A percentile compares a stretch with the other conserved stretches of the same genome.
Conservation (phyloP, 164 flowering plant species). For the Piper betle region DNA sequence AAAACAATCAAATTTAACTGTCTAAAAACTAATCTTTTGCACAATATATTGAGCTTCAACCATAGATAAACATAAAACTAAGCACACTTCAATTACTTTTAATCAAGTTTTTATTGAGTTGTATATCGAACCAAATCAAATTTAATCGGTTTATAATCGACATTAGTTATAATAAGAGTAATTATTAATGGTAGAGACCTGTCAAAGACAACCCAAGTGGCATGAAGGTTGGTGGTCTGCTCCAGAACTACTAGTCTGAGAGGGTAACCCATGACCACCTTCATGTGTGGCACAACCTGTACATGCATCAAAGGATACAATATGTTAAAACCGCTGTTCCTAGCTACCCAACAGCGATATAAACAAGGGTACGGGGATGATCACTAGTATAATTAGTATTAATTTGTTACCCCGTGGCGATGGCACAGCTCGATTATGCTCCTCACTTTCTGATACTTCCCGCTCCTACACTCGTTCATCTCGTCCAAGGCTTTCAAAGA, state of each 20-base stretch:
- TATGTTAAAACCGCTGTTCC: not conserved
- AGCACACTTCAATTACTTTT: no score
- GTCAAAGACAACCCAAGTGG: conserved; percentile 45
- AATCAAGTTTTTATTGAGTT: no score
- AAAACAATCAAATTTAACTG: no score
- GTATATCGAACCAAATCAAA: no score
- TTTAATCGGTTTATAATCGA: no score
- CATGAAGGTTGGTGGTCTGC: conserved; percentile 30
- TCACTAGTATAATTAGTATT: not conserved
- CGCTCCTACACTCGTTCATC: conserved; percentile 14
- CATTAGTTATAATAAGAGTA: not conserved
- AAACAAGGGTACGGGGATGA: not conserved
- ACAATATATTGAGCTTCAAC: no score
- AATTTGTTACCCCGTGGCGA: conserved; percentile 19
- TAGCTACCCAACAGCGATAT: no score
- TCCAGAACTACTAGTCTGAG: conserved; percentile 21
- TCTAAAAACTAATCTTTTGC: no score
- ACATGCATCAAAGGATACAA: not conserved
- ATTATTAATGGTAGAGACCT: conserved; percentile 13
- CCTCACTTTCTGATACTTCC: conserved; percentile 17
- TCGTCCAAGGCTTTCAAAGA: conserved; percentile 10
- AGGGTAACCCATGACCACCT: conserved; percentile 41
- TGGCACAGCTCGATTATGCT: conserved; percentile 17
- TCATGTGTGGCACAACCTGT: conserved; percentile 38
- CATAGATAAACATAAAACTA: no score